Conservation (phyloP, 495 filamentous ascomycete species). For the Penicillium turbatum region DNA sequence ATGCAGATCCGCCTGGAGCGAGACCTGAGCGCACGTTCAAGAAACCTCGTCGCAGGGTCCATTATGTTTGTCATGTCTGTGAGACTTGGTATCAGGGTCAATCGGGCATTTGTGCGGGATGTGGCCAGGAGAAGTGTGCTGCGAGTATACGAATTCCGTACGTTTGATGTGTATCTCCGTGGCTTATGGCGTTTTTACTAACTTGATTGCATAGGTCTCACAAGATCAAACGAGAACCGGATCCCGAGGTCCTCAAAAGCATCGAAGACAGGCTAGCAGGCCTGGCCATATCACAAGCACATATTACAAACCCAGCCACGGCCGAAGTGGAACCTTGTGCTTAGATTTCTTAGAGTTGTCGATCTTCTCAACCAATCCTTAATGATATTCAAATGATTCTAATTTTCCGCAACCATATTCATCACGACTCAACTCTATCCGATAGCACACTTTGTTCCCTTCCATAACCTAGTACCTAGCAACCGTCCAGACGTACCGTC, state of each 20-base stretch:
- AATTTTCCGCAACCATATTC: too few species aligned
- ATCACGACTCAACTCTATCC: not conserved
- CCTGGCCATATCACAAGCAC: conserved; percentile 1
- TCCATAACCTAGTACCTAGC: not conserved
- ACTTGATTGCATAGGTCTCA: conserved; percentile 40
- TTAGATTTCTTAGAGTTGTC: not conserved
- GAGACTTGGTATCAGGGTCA: conserved; percentile 47
- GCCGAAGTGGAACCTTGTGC: not conserved
- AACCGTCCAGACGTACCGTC: not conserved
- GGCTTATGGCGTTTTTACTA: conserved; percentile 13
- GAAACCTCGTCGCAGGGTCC: conserved; percentile 43
- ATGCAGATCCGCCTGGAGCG: conserved; percentile 43
- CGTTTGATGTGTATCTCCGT: conserved; percentile 17
- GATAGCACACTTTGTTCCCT: not conserved
- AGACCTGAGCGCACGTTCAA: conserved; percentile 38
- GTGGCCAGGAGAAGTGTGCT: conserved; percentile 52
- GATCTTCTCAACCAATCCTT: not conserved
- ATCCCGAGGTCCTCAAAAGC: conserved; percentile 59
- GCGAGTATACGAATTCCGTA: conserved; percentile 50
- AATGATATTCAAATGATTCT: not conserved
- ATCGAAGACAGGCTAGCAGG: conserved; percentile 55
- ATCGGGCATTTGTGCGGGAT: conserved; percentile 53
- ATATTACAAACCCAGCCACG: too few species aligned
- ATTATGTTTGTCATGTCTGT: conserved; percentile 65
- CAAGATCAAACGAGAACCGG: conserved; percentile 57